phyloP scores from a whole-genome alignment of 2,329 filamentous ascomycete species.

The Colletotrichum tamarilloi region DNA sequence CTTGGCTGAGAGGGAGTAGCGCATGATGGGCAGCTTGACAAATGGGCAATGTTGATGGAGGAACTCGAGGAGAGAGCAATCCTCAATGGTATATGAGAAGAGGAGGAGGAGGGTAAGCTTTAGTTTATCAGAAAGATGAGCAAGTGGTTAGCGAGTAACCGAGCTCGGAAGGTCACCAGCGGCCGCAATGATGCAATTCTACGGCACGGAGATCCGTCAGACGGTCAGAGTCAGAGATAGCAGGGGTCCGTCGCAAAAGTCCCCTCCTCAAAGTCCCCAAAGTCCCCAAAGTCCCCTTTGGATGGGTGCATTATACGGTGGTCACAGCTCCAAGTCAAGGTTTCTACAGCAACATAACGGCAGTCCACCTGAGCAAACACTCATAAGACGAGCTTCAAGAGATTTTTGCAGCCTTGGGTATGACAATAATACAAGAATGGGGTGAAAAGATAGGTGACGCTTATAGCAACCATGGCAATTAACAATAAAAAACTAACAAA shows the following conservation, averaged over 20 bases:
- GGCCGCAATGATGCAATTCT: neutral
- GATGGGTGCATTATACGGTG: neutral
- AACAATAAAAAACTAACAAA: no score
- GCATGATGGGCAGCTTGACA: neutral
- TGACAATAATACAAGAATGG: neutral
- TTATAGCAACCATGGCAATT: neutral
- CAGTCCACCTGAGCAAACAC: no score
- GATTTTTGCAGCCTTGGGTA: neutral
- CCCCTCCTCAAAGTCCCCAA: neutral
- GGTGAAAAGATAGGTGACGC: neutral
- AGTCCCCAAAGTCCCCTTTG: neutral
- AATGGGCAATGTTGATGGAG: neutral
- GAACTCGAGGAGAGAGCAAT: neutral
- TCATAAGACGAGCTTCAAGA: neutral
- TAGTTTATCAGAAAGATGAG: neutral
- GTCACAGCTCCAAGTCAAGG: neutral
- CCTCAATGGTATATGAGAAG: neutral
- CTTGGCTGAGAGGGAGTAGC: conserved; percentile 22
- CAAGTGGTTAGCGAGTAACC: neutral
- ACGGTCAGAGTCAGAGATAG: neutral
- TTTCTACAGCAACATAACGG: conserved; percentile 1
- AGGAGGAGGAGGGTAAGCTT: neutral
- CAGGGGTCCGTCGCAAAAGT: conserved; percentile 1
- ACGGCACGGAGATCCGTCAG: neutral
- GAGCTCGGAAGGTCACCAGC: neutral